Evolutionary conservation across 1,284 basidiomycete species (phyloP).

Genomic region (Peniophora sp.): DNA sequence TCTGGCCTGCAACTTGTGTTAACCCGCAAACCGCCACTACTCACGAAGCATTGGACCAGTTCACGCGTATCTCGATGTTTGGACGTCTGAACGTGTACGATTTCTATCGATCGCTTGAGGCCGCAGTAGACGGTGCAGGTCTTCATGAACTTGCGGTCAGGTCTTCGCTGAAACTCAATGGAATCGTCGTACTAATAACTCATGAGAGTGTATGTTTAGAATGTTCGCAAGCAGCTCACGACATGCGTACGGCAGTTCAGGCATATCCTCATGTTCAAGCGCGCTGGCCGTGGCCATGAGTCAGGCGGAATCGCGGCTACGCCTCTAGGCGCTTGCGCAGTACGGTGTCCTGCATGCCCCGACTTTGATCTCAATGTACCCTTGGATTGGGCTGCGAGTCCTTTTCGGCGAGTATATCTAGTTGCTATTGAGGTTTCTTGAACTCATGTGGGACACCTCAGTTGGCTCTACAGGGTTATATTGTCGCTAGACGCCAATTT

Average conservation of each 20-base stretch:
- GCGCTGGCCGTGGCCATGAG: slow-evolving; percentile 15
- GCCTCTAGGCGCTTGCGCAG: slow-evolving; percentile 11
- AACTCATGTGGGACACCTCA: neutral
- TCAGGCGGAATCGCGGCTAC: slow-evolving; percentile 6
- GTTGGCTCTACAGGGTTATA: slow-evolving; percentile 18
- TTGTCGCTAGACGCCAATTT: slow-evolving; percentile 22
- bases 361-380: slow-evolving; percentile 17
- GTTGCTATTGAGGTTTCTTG: neutral
- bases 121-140: neutral
- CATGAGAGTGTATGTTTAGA: too few relatives aligned
- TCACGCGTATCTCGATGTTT: neutral
- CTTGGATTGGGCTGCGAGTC: slow-evolving; percentile 11
- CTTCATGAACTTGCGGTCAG: neutral
- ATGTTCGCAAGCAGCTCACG: neutral
- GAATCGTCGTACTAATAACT: neutral
- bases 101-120: neutral
- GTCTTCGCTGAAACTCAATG: too few relatives aligned
- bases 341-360: slow-evolving; percentile 21
- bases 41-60: slow-evolving; percentile 3
- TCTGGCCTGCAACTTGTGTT: neutral
- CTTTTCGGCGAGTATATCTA: neutral
- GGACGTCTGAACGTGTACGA: neutral
- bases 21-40: slow-evolving; percentile 6
- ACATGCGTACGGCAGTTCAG: slow-evolving; percentile 7
- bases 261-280: slow-evolving; percentile 17